Evolutionary conservation across 768 basidiomycete species (phyloP).

Genomic region (Suillus weaverae): DNA sequence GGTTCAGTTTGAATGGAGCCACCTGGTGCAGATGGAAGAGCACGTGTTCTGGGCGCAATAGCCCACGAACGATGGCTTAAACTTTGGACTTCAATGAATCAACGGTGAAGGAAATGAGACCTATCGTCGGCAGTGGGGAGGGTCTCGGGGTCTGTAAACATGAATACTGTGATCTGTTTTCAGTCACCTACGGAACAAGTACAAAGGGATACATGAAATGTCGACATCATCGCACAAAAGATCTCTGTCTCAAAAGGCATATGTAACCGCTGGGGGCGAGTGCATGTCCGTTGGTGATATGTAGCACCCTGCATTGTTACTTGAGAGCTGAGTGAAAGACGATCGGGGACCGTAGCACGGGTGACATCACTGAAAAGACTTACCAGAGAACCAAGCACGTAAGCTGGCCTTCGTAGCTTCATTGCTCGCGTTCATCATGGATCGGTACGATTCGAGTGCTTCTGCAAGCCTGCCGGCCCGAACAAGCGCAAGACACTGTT

Average conservation of each 20-base stretch:
- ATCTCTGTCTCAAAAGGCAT: neutral
- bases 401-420: neutral
- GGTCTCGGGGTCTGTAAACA: no score
- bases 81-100: neutral
- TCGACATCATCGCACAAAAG: neutral
- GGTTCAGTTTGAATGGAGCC: no score
- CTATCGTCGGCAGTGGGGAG: no score
- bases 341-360: neutral
- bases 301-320: neutral
- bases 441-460: neutral
- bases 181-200: no score
- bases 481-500: neutral
- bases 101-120: no score
- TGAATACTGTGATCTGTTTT: no score
- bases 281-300: neutral
- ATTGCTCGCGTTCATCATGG: neutral
- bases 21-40: neutral
- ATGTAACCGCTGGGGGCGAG: neutral
- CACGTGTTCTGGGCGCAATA: neutral
- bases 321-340: neutral
- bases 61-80: neutral
- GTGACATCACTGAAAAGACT: neutral
- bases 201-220: neutral
- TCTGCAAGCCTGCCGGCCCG: neutral
- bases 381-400: neutral